Conservation (phyloP, 1,139 yeast species). For the Debaryomyces nepalensis region DNA sequence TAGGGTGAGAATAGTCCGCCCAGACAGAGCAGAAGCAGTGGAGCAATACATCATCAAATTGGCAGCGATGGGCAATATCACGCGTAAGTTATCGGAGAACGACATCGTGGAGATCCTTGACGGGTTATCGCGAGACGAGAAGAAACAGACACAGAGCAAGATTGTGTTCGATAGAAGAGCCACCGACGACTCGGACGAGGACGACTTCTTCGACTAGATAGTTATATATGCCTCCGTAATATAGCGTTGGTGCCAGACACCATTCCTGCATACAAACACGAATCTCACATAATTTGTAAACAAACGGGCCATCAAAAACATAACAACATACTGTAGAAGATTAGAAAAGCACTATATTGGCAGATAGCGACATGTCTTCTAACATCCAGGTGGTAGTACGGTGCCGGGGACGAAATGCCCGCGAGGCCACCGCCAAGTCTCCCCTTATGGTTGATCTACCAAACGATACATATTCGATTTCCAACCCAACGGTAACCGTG, state of each 20-base stretch:
- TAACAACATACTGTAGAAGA: neutral
- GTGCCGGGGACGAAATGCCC: conserved; percentile 79
- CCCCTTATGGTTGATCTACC: conserved; percentile 73
- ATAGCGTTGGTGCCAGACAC: neutral
- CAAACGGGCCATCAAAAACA: conserved; percentile 9
- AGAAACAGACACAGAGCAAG: conserved; percentile 60
- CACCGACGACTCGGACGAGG: conserved; percentile 26
- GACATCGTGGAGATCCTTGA: conserved; percentile 85
- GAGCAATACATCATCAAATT: conserved; percentile 77
- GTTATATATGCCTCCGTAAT: neutral
- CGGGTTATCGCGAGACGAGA: conserved; percentile 80
- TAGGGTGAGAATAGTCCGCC: conserved; percentile 85
- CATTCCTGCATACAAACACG: conserved; percentile 9
- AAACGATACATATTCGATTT: conserved; percentile 44
- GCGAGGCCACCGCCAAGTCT: conserved; percentile 72
- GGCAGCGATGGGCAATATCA: conserved; percentile 79
- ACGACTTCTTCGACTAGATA: conserved; percentile 35
- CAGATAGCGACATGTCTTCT: conserved; percentile 28
- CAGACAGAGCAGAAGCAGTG: conserved; percentile 90
- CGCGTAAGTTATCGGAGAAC: conserved; percentile 71
- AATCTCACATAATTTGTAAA: conserved; percentile 11
- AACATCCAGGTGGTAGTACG: conserved; percentile 85
- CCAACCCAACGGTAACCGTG: conserved; percentile 45
- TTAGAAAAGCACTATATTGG: neutral
- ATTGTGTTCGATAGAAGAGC: conserved; percentile 47